Conservation (phyloP, 2,329 filamentous ascomycete species). For the Phialocephala sp. region DNA sequence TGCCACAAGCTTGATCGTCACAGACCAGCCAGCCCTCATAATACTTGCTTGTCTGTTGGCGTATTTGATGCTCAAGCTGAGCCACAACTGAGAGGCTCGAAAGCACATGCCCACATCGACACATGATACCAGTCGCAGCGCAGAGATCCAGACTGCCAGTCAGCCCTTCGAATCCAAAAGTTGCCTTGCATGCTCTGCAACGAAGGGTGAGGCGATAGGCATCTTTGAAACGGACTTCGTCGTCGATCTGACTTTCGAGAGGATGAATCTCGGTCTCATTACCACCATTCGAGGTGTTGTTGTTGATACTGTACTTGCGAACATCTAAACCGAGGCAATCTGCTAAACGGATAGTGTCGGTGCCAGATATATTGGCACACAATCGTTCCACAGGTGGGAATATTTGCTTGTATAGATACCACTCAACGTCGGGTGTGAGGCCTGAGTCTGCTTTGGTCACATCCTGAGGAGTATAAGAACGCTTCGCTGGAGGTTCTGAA, state of each 20-base stretch:
- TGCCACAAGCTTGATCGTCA: slow-evolving; percentile 85
- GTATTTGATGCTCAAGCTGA: slow-evolving; percentile 85
- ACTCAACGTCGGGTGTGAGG: slow-evolving; percentile 90
- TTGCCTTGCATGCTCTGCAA: slow-evolving; percentile 79
- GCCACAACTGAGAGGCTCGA: slow-evolving; percentile 80
- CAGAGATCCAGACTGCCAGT: slow-evolving; percentile 61
- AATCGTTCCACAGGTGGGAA: slow-evolving; percentile 97
- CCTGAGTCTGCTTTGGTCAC: slow-evolving; percentile 77
- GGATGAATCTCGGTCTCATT: slow-evolving; percentile 80
- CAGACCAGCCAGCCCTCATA: slow-evolving; percentile 93
- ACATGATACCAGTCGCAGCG: slow-evolving; percentile 76
- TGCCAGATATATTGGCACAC: slow-evolving; percentile 93
- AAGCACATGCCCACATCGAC: slow-evolving; percentile 68
- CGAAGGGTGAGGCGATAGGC: slow-evolving; percentile 77
- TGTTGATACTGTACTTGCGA: slow-evolving; percentile 80
- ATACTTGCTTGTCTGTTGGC: slow-evolving; percentile 79
- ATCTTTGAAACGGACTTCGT: slow-evolving; percentile 85
- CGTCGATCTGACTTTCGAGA: slow-evolving; percentile 91
- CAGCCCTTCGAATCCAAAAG: slow-evolving; percentile 79
- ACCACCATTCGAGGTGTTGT: slow-evolving; percentile 54
- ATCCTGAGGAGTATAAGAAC: slow-evolving; percentile 86
- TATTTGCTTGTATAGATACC: slow-evolving; percentile 98
- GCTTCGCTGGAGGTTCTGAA: slow-evolving; percentile 79
- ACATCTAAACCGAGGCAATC: slow-evolving; percentile 94
- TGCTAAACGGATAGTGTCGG: slow-evolving; percentile 86